phyloP scores from a whole-genome alignment of 148 eudicot species.

The Pharnaceum exiguum region DNA sequence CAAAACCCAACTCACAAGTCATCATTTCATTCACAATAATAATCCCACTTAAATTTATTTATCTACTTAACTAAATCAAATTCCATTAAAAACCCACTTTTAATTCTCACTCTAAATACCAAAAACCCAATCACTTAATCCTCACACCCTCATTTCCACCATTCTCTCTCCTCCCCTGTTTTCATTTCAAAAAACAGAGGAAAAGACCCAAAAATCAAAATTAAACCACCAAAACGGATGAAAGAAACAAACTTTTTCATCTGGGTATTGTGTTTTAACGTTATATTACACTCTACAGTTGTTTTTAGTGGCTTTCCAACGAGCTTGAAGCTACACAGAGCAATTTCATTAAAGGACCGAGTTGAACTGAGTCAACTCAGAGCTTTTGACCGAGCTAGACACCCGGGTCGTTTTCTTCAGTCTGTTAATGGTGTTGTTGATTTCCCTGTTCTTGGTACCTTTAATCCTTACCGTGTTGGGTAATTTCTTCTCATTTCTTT shows the following conservation, averaged over 20 bases:
- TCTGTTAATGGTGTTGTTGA: constrained; percentile 60
- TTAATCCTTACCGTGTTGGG: constrained; percentile 88
- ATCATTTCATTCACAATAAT: neutral
- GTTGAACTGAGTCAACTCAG: constrained; percentile 76
- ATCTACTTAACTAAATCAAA: no score
- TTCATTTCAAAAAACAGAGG: neutral
- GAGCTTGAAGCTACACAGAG: constrained; percentile 54
- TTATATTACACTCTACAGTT: constrained; percentile 20
- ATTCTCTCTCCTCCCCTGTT: constrained; percentile 14
- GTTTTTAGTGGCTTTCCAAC: constrained; percentile 34
- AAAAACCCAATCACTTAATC: neutral
- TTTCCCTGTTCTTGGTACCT: constrained; percentile 75
- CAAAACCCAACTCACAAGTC: neutral
- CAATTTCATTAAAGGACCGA: constrained; percentile 57
- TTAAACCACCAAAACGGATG: constrained; percentile 12
- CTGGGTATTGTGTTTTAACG: constrained; percentile 24
- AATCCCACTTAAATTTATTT: neutral
- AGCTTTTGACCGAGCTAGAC: constrained; percentile 62
- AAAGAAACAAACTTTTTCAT: constrained; percentile 18
- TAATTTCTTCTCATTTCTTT: constrained; percentile 20
- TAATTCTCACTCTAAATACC: neutral
- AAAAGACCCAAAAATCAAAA: neutral
- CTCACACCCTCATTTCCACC: neutral
- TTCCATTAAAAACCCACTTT: no score
- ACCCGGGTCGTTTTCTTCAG: constrained; percentile 66